Percentiles rank a stretch among this genome's conserved stretches.
phyloP scores from a whole-genome alignment of 2,329 filamentous ascomycete species.

The Fusarium foetens region DNA sequence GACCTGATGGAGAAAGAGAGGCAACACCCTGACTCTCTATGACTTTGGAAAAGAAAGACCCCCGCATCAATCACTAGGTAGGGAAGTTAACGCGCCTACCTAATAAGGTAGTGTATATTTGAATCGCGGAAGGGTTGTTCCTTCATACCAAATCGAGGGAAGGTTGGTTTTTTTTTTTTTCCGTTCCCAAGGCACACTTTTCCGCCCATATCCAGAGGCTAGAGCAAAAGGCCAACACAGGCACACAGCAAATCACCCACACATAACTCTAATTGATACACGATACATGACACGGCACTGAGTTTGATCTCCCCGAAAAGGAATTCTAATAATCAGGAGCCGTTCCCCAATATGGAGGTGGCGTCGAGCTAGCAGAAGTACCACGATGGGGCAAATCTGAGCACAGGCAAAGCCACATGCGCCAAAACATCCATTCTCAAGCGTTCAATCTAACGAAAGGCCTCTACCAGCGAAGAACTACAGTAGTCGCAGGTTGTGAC shows the following conservation, averaged over 20 bases:
- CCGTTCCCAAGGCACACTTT: neutral
- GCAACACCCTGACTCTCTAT: neutral
- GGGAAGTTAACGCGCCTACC: neutral
- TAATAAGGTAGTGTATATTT: neutral
- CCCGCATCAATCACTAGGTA: conserved; percentile 1
- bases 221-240: conserved; percentile 8
- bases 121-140: conserved; percentile 19
- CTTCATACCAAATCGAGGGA: neutral
- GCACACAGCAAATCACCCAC: conserved; percentile 4
- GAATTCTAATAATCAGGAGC: conserved; percentile 20
- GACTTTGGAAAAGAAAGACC: neutral
- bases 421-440: conserved; percentile 31
- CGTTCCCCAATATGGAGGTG: conserved; percentile 36
- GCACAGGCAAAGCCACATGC: conserved; percentile 25
- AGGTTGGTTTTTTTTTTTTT: neutral
- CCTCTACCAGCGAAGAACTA: neutral
- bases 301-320: conserved; percentile 11
- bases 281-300: conserved; percentile 6
- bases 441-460: conserved; percentile 18
- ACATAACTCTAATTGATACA: conserved; percentile 10
- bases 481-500: neutral
- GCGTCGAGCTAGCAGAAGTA: conserved; percentile 34
- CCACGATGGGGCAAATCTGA: conserved; percentile 21
- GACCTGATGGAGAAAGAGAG: neutral
- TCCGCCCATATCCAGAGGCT: neutral